These are phyloP conservation scores for Tylopilus felleus DNA, from an alignment of 768 basidiomycete species.

Conservation along the genomic window DNA sequence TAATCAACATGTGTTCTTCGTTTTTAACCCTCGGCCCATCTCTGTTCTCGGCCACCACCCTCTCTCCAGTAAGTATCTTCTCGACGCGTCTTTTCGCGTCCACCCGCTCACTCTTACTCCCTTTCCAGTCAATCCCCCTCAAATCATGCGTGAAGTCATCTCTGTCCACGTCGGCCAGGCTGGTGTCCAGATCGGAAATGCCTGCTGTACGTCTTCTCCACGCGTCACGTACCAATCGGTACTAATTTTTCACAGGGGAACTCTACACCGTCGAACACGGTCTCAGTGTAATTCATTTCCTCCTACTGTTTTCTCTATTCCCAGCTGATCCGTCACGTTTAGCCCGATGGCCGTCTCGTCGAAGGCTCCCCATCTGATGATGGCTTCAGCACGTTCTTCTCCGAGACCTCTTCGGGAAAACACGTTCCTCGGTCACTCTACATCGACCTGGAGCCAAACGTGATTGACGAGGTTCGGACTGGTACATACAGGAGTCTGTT, in stretches of 20 bases:
- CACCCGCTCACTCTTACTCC: background rate
- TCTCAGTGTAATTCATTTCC: conserved; percentile 62
- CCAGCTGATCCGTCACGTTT: conserved; percentile 21
- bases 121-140: conserved; percentile 9
- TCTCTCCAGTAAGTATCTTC: conserved; percentile 26
- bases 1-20: conserved; percentile 35
- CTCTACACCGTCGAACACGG: conserved; percentile 99
- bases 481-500: conserved; percentile 96
- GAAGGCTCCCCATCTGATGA: conserved; percentile 79
- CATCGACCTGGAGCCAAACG: conserved; percentile 95
- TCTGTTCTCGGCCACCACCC: conserved; percentile 26
- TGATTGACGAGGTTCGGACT: conserved; percentile 95
- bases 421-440: conserved; percentile 97
- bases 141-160: conserved; percentile 91
- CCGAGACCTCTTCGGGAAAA: conserved; percentile 94
- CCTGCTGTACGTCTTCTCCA: conserved; percentile 77
- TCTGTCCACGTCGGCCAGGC: conserved; percentile 99
- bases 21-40: conserved; percentile 40
- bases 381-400: conserved; percentile 99
- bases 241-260: conserved; percentile 66
- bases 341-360: conserved; percentile 93
- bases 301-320: background rate
- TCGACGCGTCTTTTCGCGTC: conserved; percentile 31
- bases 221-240: conserved; percentile 12
- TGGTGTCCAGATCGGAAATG: conserved; percentile 96